Percentiles rank a stretch among this genome's conserved stretches.
These are phyloP conservation scores for Groenewaldozyma sp. DNA, from an alignment of 1,139 yeast genomes.

Conservation along the genomic window DNA sequence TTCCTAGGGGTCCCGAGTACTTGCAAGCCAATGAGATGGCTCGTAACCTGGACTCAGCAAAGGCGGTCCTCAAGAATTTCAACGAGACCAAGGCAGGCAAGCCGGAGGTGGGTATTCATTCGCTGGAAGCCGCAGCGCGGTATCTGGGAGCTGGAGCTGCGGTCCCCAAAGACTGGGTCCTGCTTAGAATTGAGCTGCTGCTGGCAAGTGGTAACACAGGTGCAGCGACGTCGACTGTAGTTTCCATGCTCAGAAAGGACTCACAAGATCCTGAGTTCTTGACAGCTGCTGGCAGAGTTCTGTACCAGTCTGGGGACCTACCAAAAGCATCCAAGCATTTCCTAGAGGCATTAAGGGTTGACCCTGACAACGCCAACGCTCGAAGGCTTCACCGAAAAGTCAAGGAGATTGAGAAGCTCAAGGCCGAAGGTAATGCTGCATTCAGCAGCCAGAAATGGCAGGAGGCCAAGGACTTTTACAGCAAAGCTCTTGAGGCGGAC, in stretches of 20 bases:
- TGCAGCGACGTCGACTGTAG: conserved; percentile 31
- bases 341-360: conserved; percentile 34
- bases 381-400: conserved; percentile 26
- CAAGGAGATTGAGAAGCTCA: conserved; percentile 33
- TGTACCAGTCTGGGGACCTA: conserved; percentile 33
- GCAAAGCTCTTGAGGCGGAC: conserved; percentile 54
- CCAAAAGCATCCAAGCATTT: conserved; percentile 33
- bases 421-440: conserved; percentile 54
- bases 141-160: conserved; percentile 28
- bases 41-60: conserved; percentile 27
- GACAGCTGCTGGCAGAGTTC: conserved; percentile 30
- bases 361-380: conserved; percentile 33
- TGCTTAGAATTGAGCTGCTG: conserved; percentile 27
- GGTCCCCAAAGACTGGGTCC: conserved; percentile 30
- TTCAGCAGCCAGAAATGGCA: conserved; percentile 46
- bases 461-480: conserved; percentile 53
- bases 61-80: conserved; percentile 16
- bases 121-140: conserved; percentile 32
- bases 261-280: conserved; percentile 33
- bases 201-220: conserved; percentile 27
- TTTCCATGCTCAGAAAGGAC: conserved; percentile 29
- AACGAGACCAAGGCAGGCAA: conserved; percentile 12
- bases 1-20: conserved; percentile 26
- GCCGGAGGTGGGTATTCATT: conserved; percentile 26
- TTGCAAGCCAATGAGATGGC: conserved; percentile 31